Conservation (phyloP, 1,284 basidiomycete genomes). For the Trichosporon ovoides region DNA sequence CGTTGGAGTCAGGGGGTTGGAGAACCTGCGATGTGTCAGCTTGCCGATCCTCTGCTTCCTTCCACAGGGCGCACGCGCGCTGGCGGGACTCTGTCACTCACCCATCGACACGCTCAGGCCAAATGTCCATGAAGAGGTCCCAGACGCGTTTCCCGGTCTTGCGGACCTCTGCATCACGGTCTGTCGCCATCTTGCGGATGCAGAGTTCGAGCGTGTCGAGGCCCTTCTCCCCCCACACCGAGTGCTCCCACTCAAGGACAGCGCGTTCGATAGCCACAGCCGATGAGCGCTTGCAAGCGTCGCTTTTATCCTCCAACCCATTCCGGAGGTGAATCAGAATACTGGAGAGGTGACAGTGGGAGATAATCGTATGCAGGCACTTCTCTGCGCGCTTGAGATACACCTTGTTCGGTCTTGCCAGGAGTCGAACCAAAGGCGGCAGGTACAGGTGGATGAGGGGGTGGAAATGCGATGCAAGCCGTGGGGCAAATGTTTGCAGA, state of each 20-base stretch:
- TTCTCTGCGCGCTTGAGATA: slow-evolving; percentile 51
- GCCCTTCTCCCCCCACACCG: slow-evolving; percentile 36
- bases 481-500: slow-evolving; percentile 51
- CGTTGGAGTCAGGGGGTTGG: slow-evolving; percentile 50
- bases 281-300: slow-evolving; percentile 40
- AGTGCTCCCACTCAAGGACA: slow-evolving; percentile 36
- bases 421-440: slow-evolving; percentile 49
- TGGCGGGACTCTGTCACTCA: slow-evolving; percentile 28
- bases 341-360: slow-evolving; percentile 45
- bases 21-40: slow-evolving; percentile 41
- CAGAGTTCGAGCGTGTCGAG: slow-evolving; percentile 45
- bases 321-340: slow-evolving; percentile 45
- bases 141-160: slow-evolving; percentile 49
- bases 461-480: slow-evolving; percentile 46
- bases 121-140: slow-evolving; percentile 44
- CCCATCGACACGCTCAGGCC: slow-evolving; percentile 50
- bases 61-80: not conserved
- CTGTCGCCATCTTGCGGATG: slow-evolving; percentile 48
- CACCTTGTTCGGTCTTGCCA: slow-evolving; percentile 53
- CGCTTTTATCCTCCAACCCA: slow-evolving; percentile 48
- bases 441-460: slow-evolving; percentile 50
- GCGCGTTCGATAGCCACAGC: slow-evolving; percentile 31
- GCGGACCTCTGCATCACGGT: slow-evolving; percentile 51
- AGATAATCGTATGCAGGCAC: slow-evolving; percentile 48
- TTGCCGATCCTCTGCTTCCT: not conserved